Percentiles rank a stretch among this genome's conserved stretches.
Conservation (phyloP, 2,329 filamentous ascomycete genomes). For the Pseudogymnoascus sp. region DNA sequence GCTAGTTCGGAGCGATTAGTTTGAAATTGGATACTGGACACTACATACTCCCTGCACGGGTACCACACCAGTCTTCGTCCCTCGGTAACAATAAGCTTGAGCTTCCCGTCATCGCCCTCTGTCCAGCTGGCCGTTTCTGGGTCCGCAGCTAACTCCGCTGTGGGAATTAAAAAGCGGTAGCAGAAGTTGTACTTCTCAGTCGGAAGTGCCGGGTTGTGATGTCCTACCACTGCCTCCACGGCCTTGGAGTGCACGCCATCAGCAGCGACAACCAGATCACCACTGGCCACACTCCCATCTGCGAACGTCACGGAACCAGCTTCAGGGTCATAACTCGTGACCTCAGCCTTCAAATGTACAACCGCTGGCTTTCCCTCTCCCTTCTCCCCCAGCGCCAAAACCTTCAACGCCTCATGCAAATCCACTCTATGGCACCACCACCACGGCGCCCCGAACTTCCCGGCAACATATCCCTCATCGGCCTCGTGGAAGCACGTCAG, state of each 20-base stretch:
- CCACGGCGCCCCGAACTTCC: constrained; percentile 17
- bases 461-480: constrained; percentile 14
- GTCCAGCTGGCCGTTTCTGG: constrained; percentile 26
- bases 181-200: constrained; percentile 23
- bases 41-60: constrained; percentile 22
- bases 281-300: constrained; percentile 25
- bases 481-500: constrained; percentile 14
- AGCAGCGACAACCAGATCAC: constrained; percentile 34
- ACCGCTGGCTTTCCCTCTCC: constrained; percentile 20
- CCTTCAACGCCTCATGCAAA: constrained; percentile 31
- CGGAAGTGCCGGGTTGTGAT: constrained; percentile 16
- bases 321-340: constrained; percentile 14
- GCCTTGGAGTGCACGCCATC: constrained; percentile 31
- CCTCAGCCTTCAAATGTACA: constrained; percentile 16
- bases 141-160: constrained; percentile 24
- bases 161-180: constrained; percentile 32
- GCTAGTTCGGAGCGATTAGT: background rate
- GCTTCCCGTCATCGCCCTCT: constrained; percentile 20
- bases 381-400: constrained; percentile 24
- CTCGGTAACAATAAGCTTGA: constrained; percentile 21
- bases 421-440: constrained; percentile 32
- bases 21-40: background rate
- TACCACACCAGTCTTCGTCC: constrained; percentile 20
- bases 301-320: constrained; percentile 23
- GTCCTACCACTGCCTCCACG: constrained; percentile 24